Base-by-base conservation (phyloP, 1,284 basidiomycete genomes). In the Microbotryum intermedium region DNA sequence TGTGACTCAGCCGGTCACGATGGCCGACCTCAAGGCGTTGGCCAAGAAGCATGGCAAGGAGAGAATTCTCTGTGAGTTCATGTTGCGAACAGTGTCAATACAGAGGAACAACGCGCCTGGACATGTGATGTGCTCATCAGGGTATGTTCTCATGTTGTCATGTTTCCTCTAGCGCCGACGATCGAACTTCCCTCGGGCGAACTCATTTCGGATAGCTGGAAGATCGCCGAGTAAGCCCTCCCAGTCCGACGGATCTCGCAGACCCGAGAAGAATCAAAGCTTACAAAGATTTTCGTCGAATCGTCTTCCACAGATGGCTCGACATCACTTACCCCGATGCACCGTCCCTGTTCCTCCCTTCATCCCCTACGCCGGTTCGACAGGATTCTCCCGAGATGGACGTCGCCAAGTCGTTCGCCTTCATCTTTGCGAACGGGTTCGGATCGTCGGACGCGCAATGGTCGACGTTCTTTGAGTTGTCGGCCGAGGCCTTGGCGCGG, bases 201-300 rank as follows among this genome's bases (percentile, higher is more conserved):
- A 4, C 28, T 55, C 48, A 57, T 65, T 43, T 16, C n/a, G n/a
- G 59, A 61, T 28, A 56, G 53, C 3, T 51, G 53, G 51, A 52
- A 57, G 20, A 65, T 65, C 29, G 63, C 63, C 13, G 63, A 61
- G 63, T 64, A 11, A 6, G 56, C 44, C 3, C 6, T 25, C 21
- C 6, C 4, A 20, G 18, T 1, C 39, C 23, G 3, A 3, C 4
- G 2, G 6, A 23, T 9, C 23, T 11, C 10, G 4, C 16, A 4
- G 4, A 26, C n/a, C 6, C 21, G 16, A 9, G 2, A 7, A 34
- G 34, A 11, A 6, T 11, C 34, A 34, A 34, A 34, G 16, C 6
- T 2, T 34, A 34, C 34, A n/a, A n/a, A n/a, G n/a, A n/a, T n/a
- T n/a, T n/a, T n/a, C n/a, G n/a, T n/a, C n/a, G n/a, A n/a, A n/a